Conservation (phyloP, 768 basidiomycete genomes). For the Flagelloscypha sp. region DNA sequence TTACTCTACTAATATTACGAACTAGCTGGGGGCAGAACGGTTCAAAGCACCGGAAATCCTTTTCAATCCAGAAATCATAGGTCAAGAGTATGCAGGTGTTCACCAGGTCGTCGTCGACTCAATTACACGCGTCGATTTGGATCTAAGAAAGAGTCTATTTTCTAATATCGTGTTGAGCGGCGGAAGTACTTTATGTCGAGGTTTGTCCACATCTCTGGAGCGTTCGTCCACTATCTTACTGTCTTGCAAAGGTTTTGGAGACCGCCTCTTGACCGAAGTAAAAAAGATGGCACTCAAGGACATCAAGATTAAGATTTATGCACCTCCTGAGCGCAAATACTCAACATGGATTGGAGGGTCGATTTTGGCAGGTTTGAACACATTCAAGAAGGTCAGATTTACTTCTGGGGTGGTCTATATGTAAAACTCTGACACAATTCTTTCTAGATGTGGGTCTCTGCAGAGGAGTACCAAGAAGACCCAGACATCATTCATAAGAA, state of each 20-base stretch:
- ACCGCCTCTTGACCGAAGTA: constrained; percentile 91
- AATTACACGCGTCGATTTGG: constrained; percentile 91
- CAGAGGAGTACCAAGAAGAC: constrained; percentile 98
- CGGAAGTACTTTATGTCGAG: constrained; percentile 91
- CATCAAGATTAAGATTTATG: constrained; percentile 97
- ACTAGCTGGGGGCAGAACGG: constrained; percentile 85
- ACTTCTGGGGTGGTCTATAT: constrained; percentile 5
- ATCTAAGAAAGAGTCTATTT: constrained; percentile 90
- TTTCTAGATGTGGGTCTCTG: constrained; percentile 95
- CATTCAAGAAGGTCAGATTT: constrained; percentile 85
- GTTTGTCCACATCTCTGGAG: constrained; percentile 42
- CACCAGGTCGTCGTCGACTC: constrained; percentile 99
- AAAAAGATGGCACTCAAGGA: constrained; percentile 94
- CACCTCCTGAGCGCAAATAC: constrained; percentile 98
- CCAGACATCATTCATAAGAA: constrained; percentile 98
- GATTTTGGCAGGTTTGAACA: constrained; percentile 89
- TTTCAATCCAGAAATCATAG: constrained; percentile 95
- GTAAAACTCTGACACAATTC: constrained; percentile 6
- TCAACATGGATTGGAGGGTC: constrained; percentile 97
- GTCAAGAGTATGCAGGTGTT: constrained; percentile 92
- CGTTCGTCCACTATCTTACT: constrained; percentile 8
- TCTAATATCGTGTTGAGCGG: constrained; percentile 96
- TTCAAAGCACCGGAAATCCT: constrained; percentile 96
- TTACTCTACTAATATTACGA: constrained; percentile 8
- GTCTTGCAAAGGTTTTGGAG: constrained; percentile 78